Percentiles rank a stretch among this genome's conserved stretches.
These are phyloP conservation scores for Bipolaris cookei DNA, from an alignment of 2,329 filamentous ascomycete species.

Conservation along the genomic window DNA sequence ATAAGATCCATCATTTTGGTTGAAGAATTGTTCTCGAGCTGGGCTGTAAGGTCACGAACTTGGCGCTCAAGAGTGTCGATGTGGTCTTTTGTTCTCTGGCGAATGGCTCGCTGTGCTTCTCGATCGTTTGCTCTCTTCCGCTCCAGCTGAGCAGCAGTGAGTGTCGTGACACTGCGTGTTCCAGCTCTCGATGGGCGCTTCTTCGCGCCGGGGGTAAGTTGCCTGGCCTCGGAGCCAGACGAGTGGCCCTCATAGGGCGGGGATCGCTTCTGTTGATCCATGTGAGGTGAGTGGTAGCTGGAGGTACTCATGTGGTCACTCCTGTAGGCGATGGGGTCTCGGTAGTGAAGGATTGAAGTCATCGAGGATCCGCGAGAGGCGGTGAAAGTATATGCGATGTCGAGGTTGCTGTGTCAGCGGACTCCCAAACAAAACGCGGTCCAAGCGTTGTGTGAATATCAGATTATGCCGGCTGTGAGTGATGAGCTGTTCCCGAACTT, in stretches of 20 bases:
- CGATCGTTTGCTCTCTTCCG: constrained; percentile 66
- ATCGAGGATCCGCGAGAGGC: constrained; percentile 48
- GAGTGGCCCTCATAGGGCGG: constrained; percentile 49
- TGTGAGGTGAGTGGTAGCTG: constrained; percentile 43
- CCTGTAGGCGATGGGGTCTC: constrained; percentile 48
- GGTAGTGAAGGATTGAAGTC: constrained; percentile 51
- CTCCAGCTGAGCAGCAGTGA: constrained; percentile 64
- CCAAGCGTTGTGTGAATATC: constrained; percentile 36
- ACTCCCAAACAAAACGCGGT: constrained; percentile 28
- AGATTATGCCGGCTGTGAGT: constrained; percentile 28
- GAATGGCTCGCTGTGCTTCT: constrained; percentile 65
- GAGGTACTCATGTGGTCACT: constrained; percentile 49
- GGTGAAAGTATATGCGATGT: constrained; percentile 41
- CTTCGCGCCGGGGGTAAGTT: constrained; percentile 49
- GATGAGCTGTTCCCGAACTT: constrained; percentile 31
- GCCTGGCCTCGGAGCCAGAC: constrained; percentile 49
- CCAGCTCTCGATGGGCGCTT: constrained; percentile 61
- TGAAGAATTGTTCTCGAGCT: constrained; percentile 53
- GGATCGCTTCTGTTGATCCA: constrained; percentile 46
- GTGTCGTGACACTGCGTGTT: constrained; percentile 62
- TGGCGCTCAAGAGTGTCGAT: constrained; percentile 64
- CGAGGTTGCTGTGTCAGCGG: constrained; percentile 45
- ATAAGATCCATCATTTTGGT: constrained; percentile 59
- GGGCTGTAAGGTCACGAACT: constrained; percentile 59
- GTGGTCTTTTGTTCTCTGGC: constrained; percentile 64